Evolutionary conservation across 2,329 filamentous ascomycete species (phyloP), one percentile per base, ranked within the genome.

Genomic region (Rhinocladiella similis): DNA sequence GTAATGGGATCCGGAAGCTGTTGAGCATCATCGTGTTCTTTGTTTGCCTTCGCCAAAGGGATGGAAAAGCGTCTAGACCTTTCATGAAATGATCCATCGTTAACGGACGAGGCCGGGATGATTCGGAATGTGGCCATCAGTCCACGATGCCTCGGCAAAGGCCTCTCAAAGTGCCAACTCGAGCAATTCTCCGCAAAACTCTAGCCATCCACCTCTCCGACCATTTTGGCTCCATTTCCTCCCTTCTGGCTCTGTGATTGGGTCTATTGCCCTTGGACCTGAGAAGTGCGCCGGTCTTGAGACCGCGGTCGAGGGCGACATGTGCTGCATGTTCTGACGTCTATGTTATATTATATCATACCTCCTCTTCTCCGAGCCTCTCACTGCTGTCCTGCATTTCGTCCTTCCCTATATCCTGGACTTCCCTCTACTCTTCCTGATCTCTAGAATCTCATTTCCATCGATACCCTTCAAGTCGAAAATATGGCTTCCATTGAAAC

Each of bases 401-500:
- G 6, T n/a, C 38, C 13, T 16, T 41, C 16, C 13, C 10, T 6
- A 16, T 19, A 5, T 19, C 16, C 38, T 41, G 29, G 29, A 33
- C 41, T 48, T 47, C 36, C 7, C 45, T 36, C 39, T 29, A 22
- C 43, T 16, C n/a, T 39, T 36, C 18, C 22, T 16, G 33, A 38
- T 47, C n/a, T 50, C 33, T 19, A 10, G n/a, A n/a, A 22, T 16
- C 10, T 39, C 27, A 25, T 47, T 27, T 4, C 25, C 36, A 36
- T 57, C 50, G 16, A 46, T n/a, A 29, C 35, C 50, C 49, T 53
- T 27, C 65, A 33, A 33, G 29, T 33, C 29, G 29, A 33, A 33
- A 33, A 33, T 12, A 91, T 91, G 88, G 80, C 85, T 64, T 80
- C 82, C 64, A 83, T 83, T 70, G 89, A 96, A 55, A 77, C 82